Base-by-base conservation (phyloP, 2,329 filamentous ascomycete genomes). In the Biscogniauxia mediterranea region DNA sequence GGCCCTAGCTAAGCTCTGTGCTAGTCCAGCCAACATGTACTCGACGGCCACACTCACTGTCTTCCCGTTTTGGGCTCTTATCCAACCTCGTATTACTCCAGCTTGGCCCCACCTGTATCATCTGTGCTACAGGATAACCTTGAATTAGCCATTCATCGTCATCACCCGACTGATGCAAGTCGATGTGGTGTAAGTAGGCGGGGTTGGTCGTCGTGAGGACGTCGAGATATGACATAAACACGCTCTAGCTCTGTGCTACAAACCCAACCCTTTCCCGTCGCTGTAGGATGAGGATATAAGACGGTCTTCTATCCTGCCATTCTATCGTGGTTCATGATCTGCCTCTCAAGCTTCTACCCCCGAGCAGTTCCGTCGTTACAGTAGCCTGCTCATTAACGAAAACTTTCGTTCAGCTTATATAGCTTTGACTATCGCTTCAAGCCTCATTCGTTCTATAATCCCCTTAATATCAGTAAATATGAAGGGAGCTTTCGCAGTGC, bases 401-500 rank as follows among this genome's bases (percentile, higher is more conserved):
- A 66, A 67, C 66, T 56, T 51, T 66, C 61, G 62, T 60, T 63
- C 59, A 66, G 49, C 53, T 54, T 42, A 58, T 54, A 52, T 59
- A 52, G 50, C 55, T 53, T 21, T 42, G 52, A 55, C 58, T 52
- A 52, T 42, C 52, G 42, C 58, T 20, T 55, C 13, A 57, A 64
- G 28, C 54, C 61, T 58, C 52, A 50, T 9, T 56, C 32, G 19
- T n/a, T 54, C 25, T 54, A 28, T 55, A 20, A 53, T n/a, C 38
- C 54, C 52, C 26, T 53, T 42, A 58, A 50, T 54, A 19, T 42
- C 50, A 25, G 49, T 55, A 64, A 72, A 64, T 51, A 75, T 74
- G 72, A 74, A 71, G 69, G 58, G 61, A 54, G 63, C 56, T 63
- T 50, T 68, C 46, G 55, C 66, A 58, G 56, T 73, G 52, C 64